Base-by-base conservation (phyloP, 495 filamentous ascomycete genomes). In the Annulohypoxylon bovei region DNA sequence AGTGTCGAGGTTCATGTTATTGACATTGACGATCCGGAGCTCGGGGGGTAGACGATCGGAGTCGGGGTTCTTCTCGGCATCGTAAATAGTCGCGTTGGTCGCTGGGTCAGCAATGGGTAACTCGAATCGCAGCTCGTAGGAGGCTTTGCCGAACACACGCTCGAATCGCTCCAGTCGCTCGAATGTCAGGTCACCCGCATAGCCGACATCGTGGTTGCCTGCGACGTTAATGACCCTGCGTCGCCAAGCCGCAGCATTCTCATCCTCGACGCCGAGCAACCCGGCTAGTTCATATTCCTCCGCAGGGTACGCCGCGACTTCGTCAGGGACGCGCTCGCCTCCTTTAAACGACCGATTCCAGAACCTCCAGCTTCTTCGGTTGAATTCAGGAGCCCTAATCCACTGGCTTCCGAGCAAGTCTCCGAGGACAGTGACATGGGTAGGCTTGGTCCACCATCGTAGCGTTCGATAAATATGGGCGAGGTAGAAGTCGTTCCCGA, bases 351-450 rank as follows among this genome's bases (percentile, higher is more conserved):
- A 92, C 5, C 89, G 86, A 27, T 87, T 81, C 96, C 95, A 98
- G 79, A 89, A 98, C 42, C 95, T 82, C 70, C 79, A 62, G 8
- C 88, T 90, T 22, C 95, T 86, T 46, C 80, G 77, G 39, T 85
- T 79, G 77, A 98, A 99, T 78, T 99, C 95, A 53, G 84, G 87
- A 73, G 97, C 90, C 28, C 85, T 85, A 32, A 98, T 89, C 96
- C 96, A 98, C 74, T 99, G 95, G 72, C 93, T 97, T n/a, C 95
- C 96, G 6, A 99, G 81, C 57, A 98, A 81, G 74, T 99, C 95
- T 3, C 95, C 95, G 3, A 99, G 84, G 1, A 97, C 93, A 0
- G 91, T 89, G 25, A 94, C 90, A 79, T 99, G 96, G 0, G 92
- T 97, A 23, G 95, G 95, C 22, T 83, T 77, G 4, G 89, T 87